phyloP scores from a whole-genome alignment of 106 monocot genomes.

The Allium fistulosum region DNA sequence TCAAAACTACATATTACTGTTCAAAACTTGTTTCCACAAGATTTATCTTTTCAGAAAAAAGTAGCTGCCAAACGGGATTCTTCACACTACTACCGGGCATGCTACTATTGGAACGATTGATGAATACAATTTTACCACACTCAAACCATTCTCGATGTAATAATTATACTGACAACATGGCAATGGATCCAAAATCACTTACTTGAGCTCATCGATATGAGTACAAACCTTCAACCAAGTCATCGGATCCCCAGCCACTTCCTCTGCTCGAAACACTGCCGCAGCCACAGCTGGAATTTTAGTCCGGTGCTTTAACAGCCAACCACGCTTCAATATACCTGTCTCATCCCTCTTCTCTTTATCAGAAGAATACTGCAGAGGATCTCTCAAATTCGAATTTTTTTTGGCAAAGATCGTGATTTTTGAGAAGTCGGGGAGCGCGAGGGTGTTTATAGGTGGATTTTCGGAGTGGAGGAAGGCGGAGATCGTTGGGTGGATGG shows the following conservation, averaged over 20 bases:
- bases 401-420: slow-evolving; percentile 35
- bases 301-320: slow-evolving; percentile 84
- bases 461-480: slow-evolving; percentile 75
- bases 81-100: too few species aligned
- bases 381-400: slow-evolving; percentile 25
- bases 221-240: slow-evolving; percentile 93
- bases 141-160: too few species aligned
- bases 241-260: slow-evolving; percentile 69
- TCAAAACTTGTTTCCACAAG: too few species aligned
- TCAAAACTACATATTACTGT: too few species aligned
- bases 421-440: slow-evolving; percentile 80
- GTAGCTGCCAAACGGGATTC: too few species aligned
- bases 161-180: too few species aligned
- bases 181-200: not conserved
- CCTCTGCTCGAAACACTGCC: slow-evolving; percentile 44
- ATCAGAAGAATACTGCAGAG: slow-evolving; percentile 8
- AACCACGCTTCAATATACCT: slow-evolving; percentile 79
- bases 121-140: too few species aligned
- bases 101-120: too few species aligned
- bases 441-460: slow-evolving; percentile 88
- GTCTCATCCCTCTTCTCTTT: not conserved
- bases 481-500: slow-evolving; percentile 67
- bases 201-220: slow-evolving; percentile 94
- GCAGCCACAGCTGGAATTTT: slow-evolving; percentile 60
- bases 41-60: too few species aligned